phyloP scores from a whole-genome alignment of 2,329 filamentous ascomycete species.

The Xylaria sp. region DNA sequence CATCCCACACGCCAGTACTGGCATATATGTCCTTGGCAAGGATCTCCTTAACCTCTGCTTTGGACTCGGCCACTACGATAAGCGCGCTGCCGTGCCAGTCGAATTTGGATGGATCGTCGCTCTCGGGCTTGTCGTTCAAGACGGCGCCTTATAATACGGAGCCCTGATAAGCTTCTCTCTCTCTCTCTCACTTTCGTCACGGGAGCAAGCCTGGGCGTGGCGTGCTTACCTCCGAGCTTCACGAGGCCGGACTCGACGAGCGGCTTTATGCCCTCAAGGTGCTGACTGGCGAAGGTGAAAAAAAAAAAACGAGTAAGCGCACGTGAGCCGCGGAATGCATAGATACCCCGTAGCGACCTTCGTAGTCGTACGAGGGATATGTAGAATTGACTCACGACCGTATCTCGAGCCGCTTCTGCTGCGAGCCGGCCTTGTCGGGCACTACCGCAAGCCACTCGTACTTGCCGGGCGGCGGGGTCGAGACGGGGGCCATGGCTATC shows the following conservation, averaged over 20 bases:
- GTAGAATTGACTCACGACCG: slow-evolving; percentile 53
- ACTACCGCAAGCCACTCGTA: slow-evolving; percentile 65
- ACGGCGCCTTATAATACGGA: slow-evolving; percentile 62
- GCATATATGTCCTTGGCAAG: slow-evolving; percentile 76
- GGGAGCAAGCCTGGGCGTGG: neutral
- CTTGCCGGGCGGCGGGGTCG: slow-evolving; percentile 29
- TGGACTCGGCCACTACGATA: slow-evolving; percentile 66
- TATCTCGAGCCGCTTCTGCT: slow-evolving; percentile 64
- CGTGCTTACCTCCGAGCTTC: slow-evolving; percentile 64
- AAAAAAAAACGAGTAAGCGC: slow-evolving; percentile 23
- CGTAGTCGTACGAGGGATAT: slow-evolving; percentile 27
- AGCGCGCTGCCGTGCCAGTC: slow-evolving; percentile 77
- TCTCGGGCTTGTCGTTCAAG: slow-evolving; percentile 66
- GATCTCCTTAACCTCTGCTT: slow-evolving; percentile 68
- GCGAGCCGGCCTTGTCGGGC: slow-evolving; percentile 64
- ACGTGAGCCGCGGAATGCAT: neutral
- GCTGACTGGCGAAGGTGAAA: slow-evolving; percentile 38
- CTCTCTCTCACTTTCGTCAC: no score
- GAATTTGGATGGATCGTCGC: slow-evolving; percentile 56
- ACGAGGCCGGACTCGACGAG: slow-evolving; percentile 57
- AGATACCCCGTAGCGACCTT: no score
- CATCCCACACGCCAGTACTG: slow-evolving; percentile 76
- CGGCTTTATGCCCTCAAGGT: slow-evolving; percentile 60
- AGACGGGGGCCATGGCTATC: slow-evolving; percentile 29
- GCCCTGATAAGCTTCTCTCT: slow-evolving; percentile 30